These are phyloP conservation scores for Bjerkandera adusta DNA, from an alignment of 1,284 basidiomycete genomes.

Conservation along the genomic window DNA sequence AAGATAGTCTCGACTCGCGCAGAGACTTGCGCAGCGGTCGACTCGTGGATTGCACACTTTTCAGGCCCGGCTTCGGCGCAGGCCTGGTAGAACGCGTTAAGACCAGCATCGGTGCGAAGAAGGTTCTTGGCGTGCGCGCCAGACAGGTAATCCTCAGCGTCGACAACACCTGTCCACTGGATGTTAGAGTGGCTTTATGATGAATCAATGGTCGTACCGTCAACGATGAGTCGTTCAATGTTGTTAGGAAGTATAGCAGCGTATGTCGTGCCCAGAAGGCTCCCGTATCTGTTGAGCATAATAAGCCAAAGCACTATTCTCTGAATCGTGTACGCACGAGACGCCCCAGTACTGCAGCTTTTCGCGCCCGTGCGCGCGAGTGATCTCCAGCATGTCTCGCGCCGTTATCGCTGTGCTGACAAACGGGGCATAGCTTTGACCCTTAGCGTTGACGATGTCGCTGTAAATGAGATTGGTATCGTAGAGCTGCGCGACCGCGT, in stretches of 20 bases:
- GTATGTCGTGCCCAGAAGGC: constrained; percentile 22
- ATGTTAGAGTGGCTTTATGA: background rate
- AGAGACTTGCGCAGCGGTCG: constrained; percentile 14
- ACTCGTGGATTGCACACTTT: constrained; percentile 19
- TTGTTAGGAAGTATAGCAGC: constrained; percentile 5
- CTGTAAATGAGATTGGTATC: constrained; percentile 19
- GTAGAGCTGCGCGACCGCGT: background rate
- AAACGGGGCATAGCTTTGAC: constrained; percentile 12
- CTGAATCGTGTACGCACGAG: constrained; percentile 16
- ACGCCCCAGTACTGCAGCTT: constrained; percentile 30
- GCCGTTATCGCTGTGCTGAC: constrained; percentile 20
- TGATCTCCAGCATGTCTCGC: constrained; percentile 29
- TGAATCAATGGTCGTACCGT: constrained; percentile 5
- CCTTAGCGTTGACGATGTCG: constrained; percentile 20
- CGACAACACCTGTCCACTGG: constrained; percentile 10
- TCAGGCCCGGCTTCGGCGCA: constrained; percentile 20
- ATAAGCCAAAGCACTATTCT: background rate
- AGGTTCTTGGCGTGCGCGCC: constrained; percentile 18
- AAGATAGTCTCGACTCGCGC: constrained; percentile 14
- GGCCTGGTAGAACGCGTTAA: constrained; percentile 14
- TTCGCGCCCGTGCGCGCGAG: constrained; percentile 23
- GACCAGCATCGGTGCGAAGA: constrained; percentile 16
- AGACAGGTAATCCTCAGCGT: constrained; percentile 15
- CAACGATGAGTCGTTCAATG: constrained; percentile 17
- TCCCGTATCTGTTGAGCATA: constrained; percentile 20